phyloP scores from a whole-genome alignment of 148 eudicot species.

The Camellia granthamiana region DNA sequence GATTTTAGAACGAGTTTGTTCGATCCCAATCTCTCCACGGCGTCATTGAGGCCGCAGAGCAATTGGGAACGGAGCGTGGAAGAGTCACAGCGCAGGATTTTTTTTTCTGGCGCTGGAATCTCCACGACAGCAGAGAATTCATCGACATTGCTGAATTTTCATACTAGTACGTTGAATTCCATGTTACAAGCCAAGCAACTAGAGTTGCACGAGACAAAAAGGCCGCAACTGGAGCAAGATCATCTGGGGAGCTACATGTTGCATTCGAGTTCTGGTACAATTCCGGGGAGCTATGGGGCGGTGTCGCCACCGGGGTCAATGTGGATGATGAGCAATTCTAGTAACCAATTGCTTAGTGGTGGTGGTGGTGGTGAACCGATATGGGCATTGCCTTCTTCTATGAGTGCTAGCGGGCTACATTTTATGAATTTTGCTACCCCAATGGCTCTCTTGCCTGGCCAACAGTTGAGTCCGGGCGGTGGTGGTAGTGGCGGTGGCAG shows the following conservation, averaged over 20 bases:
- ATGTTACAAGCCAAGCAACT: slow-evolving; percentile 22
- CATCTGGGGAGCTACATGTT: slow-evolving; percentile 33
- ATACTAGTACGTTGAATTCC: not conserved
- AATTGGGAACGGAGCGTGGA: not conserved
- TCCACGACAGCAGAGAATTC: slow-evolving; percentile 7
- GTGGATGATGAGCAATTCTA: slow-evolving; percentile 31
- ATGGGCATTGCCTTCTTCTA: slow-evolving; percentile 29
- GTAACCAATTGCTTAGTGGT: slow-evolving; percentile 18
- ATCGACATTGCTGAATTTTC: slow-evolving; percentile 1
- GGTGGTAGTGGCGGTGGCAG: slow-evolving; percentile 15
- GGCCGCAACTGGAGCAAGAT: slow-evolving; percentile 14
- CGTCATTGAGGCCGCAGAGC: not conserved
- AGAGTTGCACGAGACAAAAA: slow-evolving; percentile 12
- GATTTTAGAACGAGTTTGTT: slow-evolving; percentile 31
- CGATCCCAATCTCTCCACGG: slow-evolving; percentile 8
- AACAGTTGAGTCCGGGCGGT: slow-evolving; percentile 15
- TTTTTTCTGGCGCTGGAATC: slow-evolving; percentile 13
- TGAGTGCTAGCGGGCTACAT: slow-evolving; percentile 35
- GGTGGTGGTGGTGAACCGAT: slow-evolving; percentile 30
- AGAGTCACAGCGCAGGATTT: slow-evolving; percentile 14
- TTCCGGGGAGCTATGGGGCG: slow-evolving; percentile 34
- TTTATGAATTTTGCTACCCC: slow-evolving; percentile 50
- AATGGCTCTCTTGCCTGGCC: slow-evolving; percentile 31
- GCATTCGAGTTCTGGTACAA: slow-evolving; percentile 33
- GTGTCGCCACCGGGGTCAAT: slow-evolving; percentile 35